These are phyloP conservation scores for Bruguiera parviflora DNA, from an alignment of 345 rosid species.

Conservation along the genomic window DNA sequence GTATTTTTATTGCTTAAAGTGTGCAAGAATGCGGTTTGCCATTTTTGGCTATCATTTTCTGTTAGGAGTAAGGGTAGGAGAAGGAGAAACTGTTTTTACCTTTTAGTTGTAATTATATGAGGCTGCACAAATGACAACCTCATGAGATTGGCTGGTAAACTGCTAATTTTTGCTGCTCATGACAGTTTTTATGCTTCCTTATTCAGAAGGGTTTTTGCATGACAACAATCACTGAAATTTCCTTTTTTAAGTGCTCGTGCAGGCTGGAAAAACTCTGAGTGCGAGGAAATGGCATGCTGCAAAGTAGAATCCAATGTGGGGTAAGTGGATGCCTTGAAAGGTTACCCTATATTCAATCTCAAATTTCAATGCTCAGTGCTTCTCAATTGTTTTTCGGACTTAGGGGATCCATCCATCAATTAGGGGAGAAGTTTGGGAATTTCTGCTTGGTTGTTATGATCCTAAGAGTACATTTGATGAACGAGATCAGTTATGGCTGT, in stretches of 20 bases:
- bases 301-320: conserved; percentile 70
- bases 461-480: conserved; percentile 84
- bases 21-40: not conserved
- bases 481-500: conserved; percentile 66
- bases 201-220: not conserved
- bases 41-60: not conserved
- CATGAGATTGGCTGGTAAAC: not conserved
- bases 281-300: conserved; percentile 93
- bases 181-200: not conserved
- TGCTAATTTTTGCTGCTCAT: not conserved
- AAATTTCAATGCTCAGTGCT: conserved; percentile 3
- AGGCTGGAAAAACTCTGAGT: conserved; percentile 96
- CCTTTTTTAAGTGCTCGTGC: conserved; percentile 25
- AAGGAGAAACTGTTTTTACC: not conserved
- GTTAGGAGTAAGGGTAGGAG: not conserved
- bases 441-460: conserved; percentile 88
- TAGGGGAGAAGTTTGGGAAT: conserved; percentile 99
- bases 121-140: not conserved
- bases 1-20: no score
- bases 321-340: conserved; percentile 37
- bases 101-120: not conserved
- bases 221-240: conserved; percentile 3
- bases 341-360: not conserved
- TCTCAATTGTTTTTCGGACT: not conserved
- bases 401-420: conserved; percentile 95